Base-by-base conservation (phyloP, 257 asterid species). In the Plantago elongata region DNA sequence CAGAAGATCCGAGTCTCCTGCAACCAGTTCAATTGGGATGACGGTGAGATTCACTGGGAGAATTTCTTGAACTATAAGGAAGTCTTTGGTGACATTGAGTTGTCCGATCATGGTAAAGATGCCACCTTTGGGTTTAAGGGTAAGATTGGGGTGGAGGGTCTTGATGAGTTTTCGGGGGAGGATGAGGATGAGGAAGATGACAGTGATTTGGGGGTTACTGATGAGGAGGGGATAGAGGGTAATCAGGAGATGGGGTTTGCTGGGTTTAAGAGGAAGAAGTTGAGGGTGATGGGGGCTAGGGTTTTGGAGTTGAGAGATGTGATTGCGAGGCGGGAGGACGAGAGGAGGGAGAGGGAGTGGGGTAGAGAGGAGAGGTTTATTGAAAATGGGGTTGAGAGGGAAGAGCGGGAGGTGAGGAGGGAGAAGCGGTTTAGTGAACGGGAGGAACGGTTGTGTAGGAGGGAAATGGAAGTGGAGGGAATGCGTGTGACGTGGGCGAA, bases 21-120 rank as follows among this genome's bases (percentile, higher is more conserved):
- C 66, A 70, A 64, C 62, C 85, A 86, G 47, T 92, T 89, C 79
- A 84, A 83, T 49, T 92, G 99, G 99, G 78, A 63, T 3, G 99
- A 92, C 52, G 99, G 97, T 2, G 84, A 86, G 17, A 86, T 84
- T 48, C 97, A 92, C 30, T 92, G 96, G 99, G 97, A 86, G 71
- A 89, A 89, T 67, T 92, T 92, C 76, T 60, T 89, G 59, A 84
- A 68, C 79, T 92, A 92, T 67, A 92, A 83, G 73, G 77, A 92
- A 48, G 97, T 92, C 7, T 92, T 92, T 54, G 99, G 99, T 37
- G 99, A 92, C 71, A 83, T 89, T 4, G 94, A 86, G 67, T 59
- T 89, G 11, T 74, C 78, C 2, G 88, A 84, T 30, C 48, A 18
- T 40, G 54, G 64, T 0, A 77, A 51, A 44, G 60, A 69, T 51